A percentile compares a stretch with the other conserved stretches of the same genome.
These are phyloP conservation scores for Paecilomyces niveus DNA, from an alignment of 2,329 filamentous ascomycete genomes.

Conservation along the genomic window DNA sequence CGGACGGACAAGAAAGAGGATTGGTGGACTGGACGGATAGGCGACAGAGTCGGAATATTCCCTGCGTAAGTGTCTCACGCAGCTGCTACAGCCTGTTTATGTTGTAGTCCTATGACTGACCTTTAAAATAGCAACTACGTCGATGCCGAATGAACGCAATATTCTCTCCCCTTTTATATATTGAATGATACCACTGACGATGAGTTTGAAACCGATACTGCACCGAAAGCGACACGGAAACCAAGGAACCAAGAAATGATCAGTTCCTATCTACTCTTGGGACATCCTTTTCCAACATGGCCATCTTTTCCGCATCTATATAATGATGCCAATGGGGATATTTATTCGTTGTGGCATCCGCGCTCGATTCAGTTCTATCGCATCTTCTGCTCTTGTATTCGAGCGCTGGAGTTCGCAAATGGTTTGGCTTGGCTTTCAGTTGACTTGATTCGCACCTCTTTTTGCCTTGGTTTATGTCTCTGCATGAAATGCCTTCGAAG, in stretches of 20 bases:
- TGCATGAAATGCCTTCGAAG: not conserved
- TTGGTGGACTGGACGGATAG: conserved; percentile 95
- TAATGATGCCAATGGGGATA: too few species aligned
- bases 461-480: not conserved
- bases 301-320: not conserved
- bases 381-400: conserved; percentile 2
- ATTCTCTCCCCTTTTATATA: conserved; percentile 8
- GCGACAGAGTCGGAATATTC: conserved; percentile 81
- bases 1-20: conserved; percentile 89
- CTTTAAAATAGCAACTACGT: conserved; percentile 11
- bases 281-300: not conserved
- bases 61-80: conserved; percentile 56
- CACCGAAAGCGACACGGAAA: not conserved
- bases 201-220: not conserved
- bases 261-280: not conserved
- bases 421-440: not conserved
- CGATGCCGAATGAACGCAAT: conserved; percentile 20
- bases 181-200: conserved; percentile 13
- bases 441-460: not conserved
- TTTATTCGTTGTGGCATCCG: not conserved
- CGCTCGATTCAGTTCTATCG: conserved; percentile 4
- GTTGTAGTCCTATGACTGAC: conserved; percentile 6
- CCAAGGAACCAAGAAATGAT: not conserved
- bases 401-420: conserved; percentile 13
- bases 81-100: not conserved